phyloP scores from a whole-genome alignment of 1,284 basidiomycete species.

The Austroboletus olivaceoglutinosus region DNA sequence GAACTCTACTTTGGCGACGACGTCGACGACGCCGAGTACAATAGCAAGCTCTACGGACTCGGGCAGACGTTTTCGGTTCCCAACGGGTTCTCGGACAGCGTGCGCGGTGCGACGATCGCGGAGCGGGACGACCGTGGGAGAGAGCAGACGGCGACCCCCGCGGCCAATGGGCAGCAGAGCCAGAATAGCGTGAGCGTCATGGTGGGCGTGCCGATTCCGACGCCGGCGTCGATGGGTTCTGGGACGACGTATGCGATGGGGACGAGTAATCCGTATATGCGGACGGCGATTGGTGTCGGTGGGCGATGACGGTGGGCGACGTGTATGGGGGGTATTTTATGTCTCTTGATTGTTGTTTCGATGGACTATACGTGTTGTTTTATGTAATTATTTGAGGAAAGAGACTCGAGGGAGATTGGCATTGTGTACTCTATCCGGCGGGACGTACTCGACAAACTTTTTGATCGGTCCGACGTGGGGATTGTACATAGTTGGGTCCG shows the following conservation, averaged over 20 bases:
- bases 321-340: slow-evolving; percentile 13
- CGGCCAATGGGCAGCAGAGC: slow-evolving; percentile 26
- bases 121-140: slow-evolving; percentile 67
- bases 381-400: slow-evolving; percentile 20
- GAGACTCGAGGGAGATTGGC: neutral
- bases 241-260: slow-evolving; percentile 57
- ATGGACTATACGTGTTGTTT: slow-evolving; percentile 17
- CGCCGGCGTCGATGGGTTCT: slow-evolving; percentile 31
- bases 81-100: slow-evolving; percentile 63
- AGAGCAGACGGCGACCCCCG: slow-evolving; percentile 30
- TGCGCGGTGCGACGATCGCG: slow-evolving; percentile 70
- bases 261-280: slow-evolving; percentile 59
- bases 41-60: slow-evolving; percentile 74
- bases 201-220: slow-evolving; percentile 37
- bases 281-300: slow-evolving; percentile 60
- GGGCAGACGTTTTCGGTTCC: slow-evolving; percentile 69
- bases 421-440: too few species aligned
- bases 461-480: too few species aligned
- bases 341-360: slow-evolving; percentile 12
- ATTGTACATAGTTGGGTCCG: too few species aligned
- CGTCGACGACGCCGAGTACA: slow-evolving; percentile 78
- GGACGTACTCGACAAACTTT: too few species aligned
- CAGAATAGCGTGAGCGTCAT: slow-evolving; percentile 36
- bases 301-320: slow-evolving; percentile 42
- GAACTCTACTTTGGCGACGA: slow-evolving; percentile 86